Conservation (phyloP, 352 stramenopile species). For the Phytophthora tentaculata region DNA sequence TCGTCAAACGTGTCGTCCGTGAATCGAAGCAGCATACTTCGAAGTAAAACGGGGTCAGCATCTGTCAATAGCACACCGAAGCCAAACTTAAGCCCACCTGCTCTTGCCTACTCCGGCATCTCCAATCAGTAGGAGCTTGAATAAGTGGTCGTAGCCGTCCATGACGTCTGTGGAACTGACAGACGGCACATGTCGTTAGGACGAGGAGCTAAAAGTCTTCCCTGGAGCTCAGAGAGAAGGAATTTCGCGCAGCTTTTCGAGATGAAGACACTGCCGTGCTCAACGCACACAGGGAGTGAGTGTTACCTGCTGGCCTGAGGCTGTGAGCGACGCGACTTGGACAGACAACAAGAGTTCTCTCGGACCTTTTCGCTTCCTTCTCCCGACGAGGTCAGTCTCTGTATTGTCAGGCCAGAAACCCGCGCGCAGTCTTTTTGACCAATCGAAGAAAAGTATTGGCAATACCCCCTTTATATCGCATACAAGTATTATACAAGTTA, state of each 20-base stretch:
- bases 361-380: conserved; percentile 25
- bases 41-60: conserved; percentile 12
- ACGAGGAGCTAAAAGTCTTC: conserved; percentile 5
- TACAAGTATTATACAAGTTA: not conserved
- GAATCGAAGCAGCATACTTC: conserved; percentile 97
- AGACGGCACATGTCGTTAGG: conserved; percentile 24
- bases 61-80: not conserved
- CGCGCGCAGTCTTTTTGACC: conserved; percentile 16
- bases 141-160: conserved; percentile 97
- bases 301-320: conserved; percentile 21
- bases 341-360: conserved; percentile 28
- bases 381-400: conserved; percentile 29
- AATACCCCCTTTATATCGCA: conserved; percentile 2
- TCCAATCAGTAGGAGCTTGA: conserved; percentile 98
- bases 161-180: conserved; percentile 39
- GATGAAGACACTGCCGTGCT: not conserved
- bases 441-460: conserved; percentile 4
- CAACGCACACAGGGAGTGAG: not conserved
- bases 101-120: conserved; percentile 98
- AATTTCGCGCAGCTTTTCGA: not conserved
- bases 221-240: not conserved
- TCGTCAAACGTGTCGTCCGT: conserved; percentile 99
- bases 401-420: conserved; percentile 33
- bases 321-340: conserved; percentile 11
- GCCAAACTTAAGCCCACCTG: conserved; percentile 57